Percentiles rank a stretch among this genome's conserved stretches.
Conservation (phyloP, 2,329 filamentous ascomycete species). For the Ascochyta viciae-villosae region DNA sequence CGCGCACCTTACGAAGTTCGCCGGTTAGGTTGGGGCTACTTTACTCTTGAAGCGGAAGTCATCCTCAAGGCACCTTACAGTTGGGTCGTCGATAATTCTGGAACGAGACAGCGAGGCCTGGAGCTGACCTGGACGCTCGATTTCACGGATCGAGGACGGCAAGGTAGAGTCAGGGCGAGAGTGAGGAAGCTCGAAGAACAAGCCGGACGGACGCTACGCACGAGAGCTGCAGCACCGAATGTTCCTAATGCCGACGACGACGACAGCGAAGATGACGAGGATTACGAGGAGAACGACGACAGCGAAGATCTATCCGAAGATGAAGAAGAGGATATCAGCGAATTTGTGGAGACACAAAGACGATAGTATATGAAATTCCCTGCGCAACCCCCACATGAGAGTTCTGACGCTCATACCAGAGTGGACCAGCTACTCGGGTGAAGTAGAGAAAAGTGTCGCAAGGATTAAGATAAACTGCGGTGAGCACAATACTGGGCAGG, state of each 20-base stretch:
- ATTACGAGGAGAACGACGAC: conserved; percentile 15
- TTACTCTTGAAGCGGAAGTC: conserved; percentile 50
- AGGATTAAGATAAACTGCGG: not conserved
- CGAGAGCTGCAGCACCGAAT: not conserved
- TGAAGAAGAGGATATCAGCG: conserved; percentile 25
- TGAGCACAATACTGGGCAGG: not conserved
- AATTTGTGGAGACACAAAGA: conserved; percentile 23
- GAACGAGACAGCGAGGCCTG: conserved; percentile 42
- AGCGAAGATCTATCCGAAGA: conserved; percentile 14
- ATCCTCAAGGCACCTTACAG: conserved; percentile 53
- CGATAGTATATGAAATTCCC: conserved; percentile 1
- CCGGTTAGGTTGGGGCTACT: conserved; percentile 53
- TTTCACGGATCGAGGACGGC: conserved; percentile 51
- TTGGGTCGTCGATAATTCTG: conserved; percentile 52
- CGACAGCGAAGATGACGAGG: conserved; percentile 30
- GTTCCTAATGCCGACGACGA: conserved; percentile 18
- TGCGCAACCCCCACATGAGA: not conserved
- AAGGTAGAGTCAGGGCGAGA: conserved; percentile 51
- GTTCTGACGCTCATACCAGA: not conserved
- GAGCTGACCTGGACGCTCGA: conserved; percentile 53
- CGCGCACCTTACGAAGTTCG: conserved; percentile 51
- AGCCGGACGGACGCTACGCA: conserved; percentile 30
- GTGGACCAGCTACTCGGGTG: not conserved
- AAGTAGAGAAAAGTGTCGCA: not conserved
- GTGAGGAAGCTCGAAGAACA: conserved; percentile 43